A percentile compares a stretch with the other conserved stretches of the same genome.
Evolutionary conservation across 441 rosid species (phyloP).

Genomic region (Corymbia calophylla): DNA sequence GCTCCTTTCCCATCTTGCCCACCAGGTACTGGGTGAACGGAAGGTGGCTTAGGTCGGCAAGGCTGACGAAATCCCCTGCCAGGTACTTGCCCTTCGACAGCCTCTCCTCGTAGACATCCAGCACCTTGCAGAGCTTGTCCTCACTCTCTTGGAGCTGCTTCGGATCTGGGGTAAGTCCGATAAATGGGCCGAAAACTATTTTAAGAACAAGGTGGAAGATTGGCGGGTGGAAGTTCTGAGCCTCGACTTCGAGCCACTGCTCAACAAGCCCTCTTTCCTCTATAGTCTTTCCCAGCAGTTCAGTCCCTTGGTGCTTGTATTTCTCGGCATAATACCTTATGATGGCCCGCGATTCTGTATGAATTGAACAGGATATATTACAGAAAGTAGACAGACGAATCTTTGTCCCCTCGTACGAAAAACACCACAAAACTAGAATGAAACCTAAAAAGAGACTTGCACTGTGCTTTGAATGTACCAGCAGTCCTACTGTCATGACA

Average conservation of each 20-base stretch:
- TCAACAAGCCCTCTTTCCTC: neutral
- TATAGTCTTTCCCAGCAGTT: neutral
- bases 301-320: neutral
- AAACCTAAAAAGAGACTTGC: neutral
- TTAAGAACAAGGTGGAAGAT: neutral
- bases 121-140: neutral
- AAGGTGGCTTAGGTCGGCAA: neutral
- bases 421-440: neutral
- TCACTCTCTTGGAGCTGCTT: neutral
- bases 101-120: neutral
- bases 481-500: neutral
- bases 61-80: neutral
- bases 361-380: neutral
- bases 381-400: neutral
- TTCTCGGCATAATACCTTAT: neutral
- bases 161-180: neutral
- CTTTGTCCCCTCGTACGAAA: neutral
- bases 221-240: neutral
- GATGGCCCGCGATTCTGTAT: neutral
- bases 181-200: neutral
- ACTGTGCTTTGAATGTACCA: neutral
- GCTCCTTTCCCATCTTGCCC: neutral
- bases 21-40: neutral
- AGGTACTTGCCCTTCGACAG: neutral
- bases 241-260: neutral